Percentiles rank a stretch among this genome's conserved stretches.
These are phyloP conservation scores for Penicillium samsonianum DNA, from an alignment of 495 filamentous ascomycete species.

Conservation along the genomic window DNA sequence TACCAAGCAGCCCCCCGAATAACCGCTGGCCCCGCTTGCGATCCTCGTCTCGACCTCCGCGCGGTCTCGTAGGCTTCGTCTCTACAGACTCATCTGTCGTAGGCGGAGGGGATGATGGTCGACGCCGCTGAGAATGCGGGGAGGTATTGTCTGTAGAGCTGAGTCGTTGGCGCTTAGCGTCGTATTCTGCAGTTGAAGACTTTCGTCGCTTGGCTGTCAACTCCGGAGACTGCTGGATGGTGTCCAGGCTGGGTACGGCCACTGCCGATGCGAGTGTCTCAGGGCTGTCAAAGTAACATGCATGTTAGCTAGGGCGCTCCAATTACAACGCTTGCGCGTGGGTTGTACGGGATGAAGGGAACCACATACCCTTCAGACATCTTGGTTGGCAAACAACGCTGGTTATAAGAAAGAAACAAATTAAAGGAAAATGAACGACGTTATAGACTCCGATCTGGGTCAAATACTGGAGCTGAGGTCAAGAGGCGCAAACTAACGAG, in stretches of 20 bases:
- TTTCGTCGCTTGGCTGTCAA: conserved; percentile 55
- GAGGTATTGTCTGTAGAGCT: conserved; percentile 35
- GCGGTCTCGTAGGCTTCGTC: conserved; percentile 46
- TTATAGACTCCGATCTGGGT: not conserved
- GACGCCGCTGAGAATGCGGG: conserved; percentile 20
- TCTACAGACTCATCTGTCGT: conserved; percentile 36
- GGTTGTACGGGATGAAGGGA: not conserved
- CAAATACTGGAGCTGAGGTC: not conserved
- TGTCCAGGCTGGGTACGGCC: conserved; percentile 56
- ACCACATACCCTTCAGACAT: conserved; percentile 12
- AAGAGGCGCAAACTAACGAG: conserved; percentile 1
- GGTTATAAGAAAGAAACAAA: not conserved
- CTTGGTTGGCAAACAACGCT: not conserved
- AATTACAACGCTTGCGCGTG: not conserved
- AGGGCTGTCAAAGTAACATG: conserved; percentile 13
- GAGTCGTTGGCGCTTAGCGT: conserved; percentile 58
- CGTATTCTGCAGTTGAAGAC: conserved; percentile 55
- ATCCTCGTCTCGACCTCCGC: conserved; percentile 62
- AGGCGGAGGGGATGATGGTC: conserved; percentile 13
- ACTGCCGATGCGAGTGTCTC: conserved; percentile 64
- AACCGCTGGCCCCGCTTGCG: conserved; percentile 84
- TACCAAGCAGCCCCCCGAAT: conserved; percentile 86
- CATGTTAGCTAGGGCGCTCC: conserved; percentile 1
- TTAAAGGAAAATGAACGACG: not conserved
- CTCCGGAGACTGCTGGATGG: conserved; percentile 31